Base-by-base conservation (phyloP, 805 yeast species). In the Pichia pseudocactophila region DNA sequence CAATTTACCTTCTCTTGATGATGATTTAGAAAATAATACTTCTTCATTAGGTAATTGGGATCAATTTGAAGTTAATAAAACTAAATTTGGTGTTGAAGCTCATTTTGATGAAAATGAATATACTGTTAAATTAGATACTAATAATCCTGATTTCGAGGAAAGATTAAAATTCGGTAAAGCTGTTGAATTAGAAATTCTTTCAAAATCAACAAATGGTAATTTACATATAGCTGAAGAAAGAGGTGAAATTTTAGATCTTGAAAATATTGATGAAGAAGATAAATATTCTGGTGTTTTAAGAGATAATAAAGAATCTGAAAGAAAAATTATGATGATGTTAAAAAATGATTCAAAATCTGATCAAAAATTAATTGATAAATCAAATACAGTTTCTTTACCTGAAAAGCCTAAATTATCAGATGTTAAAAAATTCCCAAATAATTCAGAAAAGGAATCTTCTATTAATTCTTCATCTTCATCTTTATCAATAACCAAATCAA, bases 261-360 rank as follows among this genome's bases (percentile, higher is more conserved):
- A 83, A 46, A 95, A 95, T 15, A 51, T 85, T 51, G 97, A 92
- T 62, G 98, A 92, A 65, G 98, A 92, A 62, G 96, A 89, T 61
- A 84, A 84, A 62, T 92, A 89, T 58, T 87, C 96, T 4, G 97
- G 97, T 39, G 98, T 88, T 36, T 79, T 73, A 45, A 75, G 92
- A 55, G 68, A 78, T 43, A 49, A 51, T 19, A 55, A 54, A 11
- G 58, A 53, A 30, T 57, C 57, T 12, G 46, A 42, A 15, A 40
- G 43, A 22, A 45, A 54, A 30, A 44, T 59, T 25, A 49, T 59
- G 56, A 59, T 52, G 12, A 51, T 59, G 55, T 46, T 61, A 31
- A 41, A 34, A 43, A 34, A 42, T 13, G 26, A 36, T 10, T 35
- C 37, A 9, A 31, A 22, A 22, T 22, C 25, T 22, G 25, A 22